Base-by-base conservation (phyloP, 2,329 filamentous ascomycete genomes). In the Ophiocordyceps camponoti-leonardi region DNA sequence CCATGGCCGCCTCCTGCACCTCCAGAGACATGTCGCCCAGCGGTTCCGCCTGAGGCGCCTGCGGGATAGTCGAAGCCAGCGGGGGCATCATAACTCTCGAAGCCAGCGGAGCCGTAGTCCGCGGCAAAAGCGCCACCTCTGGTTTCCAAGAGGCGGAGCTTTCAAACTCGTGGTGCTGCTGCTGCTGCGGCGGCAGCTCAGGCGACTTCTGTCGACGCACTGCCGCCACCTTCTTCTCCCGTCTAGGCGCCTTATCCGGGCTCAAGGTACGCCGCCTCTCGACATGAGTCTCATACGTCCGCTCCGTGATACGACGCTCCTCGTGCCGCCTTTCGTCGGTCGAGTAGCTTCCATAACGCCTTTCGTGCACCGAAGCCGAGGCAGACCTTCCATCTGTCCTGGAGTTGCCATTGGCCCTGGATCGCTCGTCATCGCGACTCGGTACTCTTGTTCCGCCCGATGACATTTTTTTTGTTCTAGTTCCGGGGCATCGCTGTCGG, bases 1-100 rank as follows among this genome's bases (percentile, higher is more conserved):
- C 70, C 42, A 98, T 82, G 10, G 79, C 83, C 22, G 79, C 77
- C 64, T 98, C 92, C 61, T 98, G 92, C 2, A 76, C 75, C 51
- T 93, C 83, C 26, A 93, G 67, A 1, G 79, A 79, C 48, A 96
- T 66, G 47, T 84, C 77, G 46, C 73, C 68, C 16, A 96, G 68
- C 41, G 85, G 79, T 43, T 87, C 69, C 8, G 74, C 67, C 44
- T 75, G 65, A 2, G 88, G 87, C 28, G 84, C 78, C 49, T 79
- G 70, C 4, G 81, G 81, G 13, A 88, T 85, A 33, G 90, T 69
- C 35, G 67, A 80, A 2, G 86, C 85, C 43, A 94, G 67, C 2
- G 90, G 90, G 19, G 84, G 76, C 48, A 73, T 68, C 7, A 72
- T 73, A 51, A 75, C 64, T 54, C 72, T 66, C 42, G 64, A 80